Evolutionary conservation across 169 alveolate species (phyloP).

Genomic region (Eimeria tenella): DNA sequence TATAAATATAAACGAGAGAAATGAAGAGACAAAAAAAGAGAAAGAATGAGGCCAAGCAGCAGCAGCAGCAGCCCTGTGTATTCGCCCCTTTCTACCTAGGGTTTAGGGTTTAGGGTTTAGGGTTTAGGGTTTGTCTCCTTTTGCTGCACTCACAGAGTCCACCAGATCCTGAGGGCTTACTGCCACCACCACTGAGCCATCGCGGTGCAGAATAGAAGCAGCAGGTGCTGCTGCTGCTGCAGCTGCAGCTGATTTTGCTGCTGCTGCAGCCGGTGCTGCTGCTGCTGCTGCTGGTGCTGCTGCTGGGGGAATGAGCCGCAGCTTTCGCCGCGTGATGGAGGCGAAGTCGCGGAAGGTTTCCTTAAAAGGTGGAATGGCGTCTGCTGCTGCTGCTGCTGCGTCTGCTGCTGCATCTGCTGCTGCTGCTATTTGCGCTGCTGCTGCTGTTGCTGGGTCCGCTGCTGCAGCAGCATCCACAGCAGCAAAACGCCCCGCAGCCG

Average conservation of each 20-base stretch:
- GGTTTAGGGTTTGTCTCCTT: neutral
- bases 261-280: neutral
- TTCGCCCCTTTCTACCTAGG: too few species aligned
- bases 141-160: conserved; percentile 25
- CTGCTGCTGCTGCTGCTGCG: neutral
- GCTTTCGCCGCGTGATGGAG: neutral
- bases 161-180: conserved; percentile 26
- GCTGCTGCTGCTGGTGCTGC: neutral
- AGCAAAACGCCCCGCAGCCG: neutral
- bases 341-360: conserved; percentile 5
- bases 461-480: too few species aligned
- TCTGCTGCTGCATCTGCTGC: too few species aligned
- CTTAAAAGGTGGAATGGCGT: neutral
- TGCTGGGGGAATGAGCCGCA: neutral
- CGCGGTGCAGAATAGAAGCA: conserved; percentile 24
- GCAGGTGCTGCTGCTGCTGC: neutral
- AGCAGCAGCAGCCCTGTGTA: too few species aligned
- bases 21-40: too few species aligned
- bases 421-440: too few species aligned
- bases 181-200: conserved; percentile 61
- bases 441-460: too few species aligned
- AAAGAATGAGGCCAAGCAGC: too few species aligned
- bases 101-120: neutral
- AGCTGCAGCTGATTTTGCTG: neutral
- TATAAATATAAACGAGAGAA: too few species aligned